Conservation (phyloP, 1,284 basidiomycete genomes). For the Ceratobasidium sp. region DNA sequence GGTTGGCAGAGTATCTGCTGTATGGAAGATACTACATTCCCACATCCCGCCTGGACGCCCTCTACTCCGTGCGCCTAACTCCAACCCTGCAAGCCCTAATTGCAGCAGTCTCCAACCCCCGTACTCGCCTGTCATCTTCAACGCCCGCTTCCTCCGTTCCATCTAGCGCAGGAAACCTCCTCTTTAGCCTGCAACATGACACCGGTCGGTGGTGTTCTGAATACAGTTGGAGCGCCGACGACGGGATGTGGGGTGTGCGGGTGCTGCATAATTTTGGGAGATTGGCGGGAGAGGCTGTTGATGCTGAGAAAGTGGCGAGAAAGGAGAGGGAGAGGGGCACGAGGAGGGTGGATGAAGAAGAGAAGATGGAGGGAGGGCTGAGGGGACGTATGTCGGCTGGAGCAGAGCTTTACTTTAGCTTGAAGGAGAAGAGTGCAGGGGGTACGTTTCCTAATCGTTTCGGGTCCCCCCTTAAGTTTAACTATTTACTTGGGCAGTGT, state of each 20-base stretch:
- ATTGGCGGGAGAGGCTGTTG: conserved; percentile 56
- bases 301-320: conserved; percentile 42
- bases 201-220: conserved; percentile 94
- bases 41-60: conserved; percentile 86
- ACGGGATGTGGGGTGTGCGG: conserved; percentile 91
- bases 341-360: conserved; percentile 89
- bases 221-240: conserved; percentile 94
- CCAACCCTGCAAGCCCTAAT: conserved; percentile 78
- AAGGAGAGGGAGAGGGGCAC: conserved; percentile 50
- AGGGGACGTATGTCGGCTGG: conserved; percentile 92
- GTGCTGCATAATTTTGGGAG: conserved; percentile 95
- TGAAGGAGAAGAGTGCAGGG: conserved; percentile 93
- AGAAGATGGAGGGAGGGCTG: conserved; percentile 89
- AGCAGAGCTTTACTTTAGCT: conserved; percentile 94
- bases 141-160: conserved; percentile 53
- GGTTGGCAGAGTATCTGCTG: conserved; percentile 80
- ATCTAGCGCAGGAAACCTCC: conserved; percentile 74
- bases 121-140: conserved; percentile 52
- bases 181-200: conserved; percentile 92
- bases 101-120: conserved; percentile 81
- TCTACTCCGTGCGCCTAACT: conserved; percentile 86
- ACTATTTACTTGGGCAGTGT: conserved; percentile 68
- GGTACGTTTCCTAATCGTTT: conserved; percentile 63
- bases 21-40: conserved; percentile 95
- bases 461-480: neutral